Base-by-base conservation (phyloP, 2,329 filamentous ascomycete genomes). In the Cercospora sojina region DNA sequence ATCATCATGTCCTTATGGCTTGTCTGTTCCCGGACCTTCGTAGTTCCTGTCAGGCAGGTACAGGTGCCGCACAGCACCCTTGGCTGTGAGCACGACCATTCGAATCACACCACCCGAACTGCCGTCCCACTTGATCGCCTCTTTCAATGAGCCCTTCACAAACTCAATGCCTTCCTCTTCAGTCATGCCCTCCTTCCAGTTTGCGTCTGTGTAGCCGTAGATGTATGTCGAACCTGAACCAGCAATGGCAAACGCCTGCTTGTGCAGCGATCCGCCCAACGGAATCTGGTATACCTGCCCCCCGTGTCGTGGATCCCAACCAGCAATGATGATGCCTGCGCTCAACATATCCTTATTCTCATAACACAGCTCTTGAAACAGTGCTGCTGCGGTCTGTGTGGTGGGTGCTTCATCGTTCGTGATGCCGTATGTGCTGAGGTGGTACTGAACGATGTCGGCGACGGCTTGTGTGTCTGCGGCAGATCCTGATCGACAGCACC, bases 51-150 rank as follows among this genome's bases (percentile, higher is more conserved):
- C 94, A 51, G 95, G 95, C 76, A 99, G 86, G 80, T 98, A 99
- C 78, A 99, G 82, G 84, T 98, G 95, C 82, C 95, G 88, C 81
- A 95, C 89, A 6, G 94, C 93, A 38, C 95, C 95, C 77, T 91
- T 88, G 75, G 88, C 89, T 69, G 94, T 99, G 81, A 99, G 83
- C 67, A 99, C 95, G 69, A 98, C 94, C 91, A 99, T 92, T 74
- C 95, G 89, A 76, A 99, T 99, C 67, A 99, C 95, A 83, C 95
- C 95, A 72, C 95, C 95, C 3, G 95, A 98, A 84, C 93, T 97
- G 71, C 95, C 95, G 79, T 99, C 95, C 95, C 95, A 99, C 83
- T 97, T 97, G 86, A 99, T 98, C 16, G 95, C 95, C 85, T 99
- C 94, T 76, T 88, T 84, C 77, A 99, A 83, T 32, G 95, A 90